phyloP scores from a whole-genome alignment of 1,284 basidiomycete genomes.

The Uromyces viciae-fabae region DNA sequence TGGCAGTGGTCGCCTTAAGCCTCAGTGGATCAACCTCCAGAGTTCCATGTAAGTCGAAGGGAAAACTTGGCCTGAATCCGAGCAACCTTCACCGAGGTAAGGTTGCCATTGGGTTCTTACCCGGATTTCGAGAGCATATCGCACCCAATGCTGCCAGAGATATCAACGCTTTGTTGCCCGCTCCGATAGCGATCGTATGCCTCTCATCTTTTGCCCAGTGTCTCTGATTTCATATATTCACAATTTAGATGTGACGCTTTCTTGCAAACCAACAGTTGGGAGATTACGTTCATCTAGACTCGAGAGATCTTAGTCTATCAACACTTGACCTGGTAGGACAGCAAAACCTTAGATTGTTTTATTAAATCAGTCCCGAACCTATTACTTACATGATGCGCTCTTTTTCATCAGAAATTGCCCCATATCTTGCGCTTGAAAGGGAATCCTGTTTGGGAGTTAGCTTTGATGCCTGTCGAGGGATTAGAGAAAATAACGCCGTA shows the following conservation, averaged over 20 bases:
- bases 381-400: not conserved
- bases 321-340: slow-evolving; percentile 21
- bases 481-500: slow-evolving; percentile 22
- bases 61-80: slow-evolving; percentile 24
- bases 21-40: too few species aligned
- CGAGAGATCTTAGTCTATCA: slow-evolving; percentile 1
- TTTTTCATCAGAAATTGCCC: slow-evolving; percentile 10
- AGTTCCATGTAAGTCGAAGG: not conserved
- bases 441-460: slow-evolving; percentile 38
- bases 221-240: not conserved
- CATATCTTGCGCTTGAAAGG: slow-evolving; percentile 6
- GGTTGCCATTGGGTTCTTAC: slow-evolving; percentile 34
- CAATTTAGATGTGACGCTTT: not conserved
- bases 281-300: slow-evolving; percentile 30
- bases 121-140: slow-evolving; percentile 27
- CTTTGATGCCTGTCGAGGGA: slow-evolving; percentile 29
- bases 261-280: slow-evolving; percentile 9
- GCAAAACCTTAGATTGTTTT: not conserved
- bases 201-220: not conserved
- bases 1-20: too few species aligned
- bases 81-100: slow-evolving; percentile 25
- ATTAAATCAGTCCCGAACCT: not conserved
- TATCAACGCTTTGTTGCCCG: slow-evolving; percentile 32
- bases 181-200: slow-evolving; percentile 42
- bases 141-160: slow-evolving; percentile 31